Base-by-base conservation (phyloP, 345 rosid species). In the Hibiscus mutabilis region DNA sequence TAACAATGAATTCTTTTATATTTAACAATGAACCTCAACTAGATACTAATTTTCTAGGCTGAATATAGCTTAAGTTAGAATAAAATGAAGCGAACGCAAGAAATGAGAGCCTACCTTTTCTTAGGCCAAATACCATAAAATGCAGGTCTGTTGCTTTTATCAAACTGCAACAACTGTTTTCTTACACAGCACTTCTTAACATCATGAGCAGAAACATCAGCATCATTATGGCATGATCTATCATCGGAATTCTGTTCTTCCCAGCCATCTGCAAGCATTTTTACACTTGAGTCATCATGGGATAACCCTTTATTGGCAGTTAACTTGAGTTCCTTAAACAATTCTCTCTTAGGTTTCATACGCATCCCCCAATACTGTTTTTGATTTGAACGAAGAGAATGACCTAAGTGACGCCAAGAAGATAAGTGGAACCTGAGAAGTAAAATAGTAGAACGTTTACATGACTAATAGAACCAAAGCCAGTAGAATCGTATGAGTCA, bases 41-140 rank as follows among this genome's bases (percentile, higher is more conserved):
- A 31, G 59, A 52, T 7, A 31, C 12, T 52, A 51, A 31, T 51
- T 5, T 52, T 68, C 60, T n/a, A 31, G 47, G 56, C n/a, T 18
- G 6, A 12, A 31, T 52, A n/a, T 8, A 51, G 60, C 55, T 40
- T 37, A 71, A 5, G 7, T 59, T 5, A 33, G 33, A 19, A 12
- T 5, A 22, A 65, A 16, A 21, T 21, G 5, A 68, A 24, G 42
- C 22, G 63, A 19, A 55, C 21, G n/a, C 22, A 69, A 2, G 52
- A 61, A 64, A 66, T 2, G 9, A 25, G 67, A 47, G 37, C 57
- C 76, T 77, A 95, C 97, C 99, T 92, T 83, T 82, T 84, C 83
- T 79, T 82, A 16, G 92, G 93, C 99, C 97, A 95, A 63, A 86
- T 78, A 60, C 99, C 99, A 75, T 85, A 95, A 84, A 95, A 95